A percentile compares a stretch with the other conserved stretches of the same genome.
phyloP scores from a whole-genome alignment of 2,329 filamentous ascomycete genomes.

The Colletotrichum higginsianum region DNA sequence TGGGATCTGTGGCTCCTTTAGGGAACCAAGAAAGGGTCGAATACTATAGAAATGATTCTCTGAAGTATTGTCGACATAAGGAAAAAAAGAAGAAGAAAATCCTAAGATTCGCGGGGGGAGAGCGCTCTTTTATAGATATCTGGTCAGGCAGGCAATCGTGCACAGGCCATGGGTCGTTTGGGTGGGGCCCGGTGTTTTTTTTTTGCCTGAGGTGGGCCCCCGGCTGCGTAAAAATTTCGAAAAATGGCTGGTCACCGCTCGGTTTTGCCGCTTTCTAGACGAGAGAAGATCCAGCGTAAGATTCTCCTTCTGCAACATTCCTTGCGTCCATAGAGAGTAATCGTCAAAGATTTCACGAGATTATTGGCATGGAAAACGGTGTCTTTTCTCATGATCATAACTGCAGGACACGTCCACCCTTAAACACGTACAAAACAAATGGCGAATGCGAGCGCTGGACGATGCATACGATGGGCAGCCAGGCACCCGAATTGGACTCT shows the following conservation, averaged over 20 bases:
- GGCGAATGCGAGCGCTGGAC: not conserved
- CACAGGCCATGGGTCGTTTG: constrained; percentile 15
- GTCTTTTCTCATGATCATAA: not conserved
- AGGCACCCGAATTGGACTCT: not conserved
- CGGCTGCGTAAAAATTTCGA: constrained; percentile 18
- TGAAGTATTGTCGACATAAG: constrained; percentile 76
- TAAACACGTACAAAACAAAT: no score
- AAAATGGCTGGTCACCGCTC: constrained; percentile 35
- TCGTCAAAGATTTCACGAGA: not conserved
- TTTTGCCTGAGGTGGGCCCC: constrained; percentile 27
- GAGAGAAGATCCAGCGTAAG: not conserved
- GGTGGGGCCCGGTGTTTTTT: not conserved
- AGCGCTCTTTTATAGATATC: constrained; percentile 57
- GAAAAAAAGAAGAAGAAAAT: constrained; percentile 62
- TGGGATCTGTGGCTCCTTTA: constrained; percentile 94
- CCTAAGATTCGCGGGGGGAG: constrained; percentile 51
- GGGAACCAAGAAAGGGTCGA: constrained; percentile 93
- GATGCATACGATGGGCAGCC: not conserved
- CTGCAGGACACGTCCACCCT: no score
- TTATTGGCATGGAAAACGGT: not conserved
- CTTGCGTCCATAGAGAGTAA: not conserved
- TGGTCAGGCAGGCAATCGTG: not conserved
- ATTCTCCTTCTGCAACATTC: constrained; percentile 11
- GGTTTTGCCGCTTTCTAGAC: constrained; percentile 24
- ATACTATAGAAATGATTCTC: constrained; percentile 99